Percentiles rank a stretch among this genome's conserved stretches.
Conservation (phyloP, 495 filamentous ascomycete species). For the Podospora anserina region DNA sequence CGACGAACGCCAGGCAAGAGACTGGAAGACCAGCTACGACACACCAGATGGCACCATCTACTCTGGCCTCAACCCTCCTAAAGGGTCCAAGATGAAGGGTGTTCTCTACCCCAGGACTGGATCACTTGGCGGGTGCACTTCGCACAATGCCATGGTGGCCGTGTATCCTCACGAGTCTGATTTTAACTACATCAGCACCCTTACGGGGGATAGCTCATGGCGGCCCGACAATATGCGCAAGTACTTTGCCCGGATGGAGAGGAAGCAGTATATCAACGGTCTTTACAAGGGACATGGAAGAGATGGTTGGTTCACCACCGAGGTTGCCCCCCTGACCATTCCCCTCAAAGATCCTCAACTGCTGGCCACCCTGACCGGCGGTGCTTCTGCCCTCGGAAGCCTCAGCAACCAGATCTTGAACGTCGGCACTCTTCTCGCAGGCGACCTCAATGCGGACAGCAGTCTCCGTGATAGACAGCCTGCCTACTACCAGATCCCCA, state of each 20-base stretch:
- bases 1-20: conserved; percentile 32
- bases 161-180: conserved; percentile 44
- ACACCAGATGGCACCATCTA: conserved; percentile 34
- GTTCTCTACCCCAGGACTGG: conserved; percentile 49
- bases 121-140: conserved; percentile 48
- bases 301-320: conserved; percentile 55
- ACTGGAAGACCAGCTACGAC: conserved; percentile 43
- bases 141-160: conserved; percentile 49
- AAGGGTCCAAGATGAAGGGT: conserved; percentile 44
- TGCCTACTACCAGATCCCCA: conserved; percentile 52
- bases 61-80: conserved; percentile 39
- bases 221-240: conserved; percentile 46
- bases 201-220: conserved; percentile 52
- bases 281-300: conserved; percentile 52
- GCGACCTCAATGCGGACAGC: conserved; percentile 52
- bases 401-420: conserved; percentile 33
- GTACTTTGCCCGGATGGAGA: conserved; percentile 51
- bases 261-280: conserved; percentile 50
- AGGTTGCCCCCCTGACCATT: conserved; percentile 46
- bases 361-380: conserved; percentile 47
- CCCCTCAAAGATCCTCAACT: conserved; percentile 53
- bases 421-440: conserved; percentile 44
- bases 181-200: conserved; percentile 42
- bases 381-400: conserved; percentile 51
- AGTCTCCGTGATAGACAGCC: conserved; percentile 25